Percentiles rank a stretch among this genome's conserved stretches.
These are phyloP conservation scores for Saxophila tyrrhenica DNA, from an alignment of 495 filamentous ascomycete genomes.

Conservation along the genomic window DNA sequence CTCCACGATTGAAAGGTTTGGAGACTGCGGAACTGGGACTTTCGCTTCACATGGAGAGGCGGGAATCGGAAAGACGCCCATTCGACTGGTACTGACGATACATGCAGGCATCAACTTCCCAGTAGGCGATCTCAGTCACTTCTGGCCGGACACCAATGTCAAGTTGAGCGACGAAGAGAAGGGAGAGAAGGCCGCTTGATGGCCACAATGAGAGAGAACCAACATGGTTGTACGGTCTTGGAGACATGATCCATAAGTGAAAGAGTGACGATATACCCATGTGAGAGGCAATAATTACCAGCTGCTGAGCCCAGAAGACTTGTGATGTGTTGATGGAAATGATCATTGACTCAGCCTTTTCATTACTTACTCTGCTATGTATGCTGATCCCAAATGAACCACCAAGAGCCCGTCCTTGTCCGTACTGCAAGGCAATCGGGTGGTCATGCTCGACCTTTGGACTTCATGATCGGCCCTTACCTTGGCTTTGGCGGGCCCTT, in stretches of 20 bases:
- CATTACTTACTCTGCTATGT: neutral
- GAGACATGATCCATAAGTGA: neutral
- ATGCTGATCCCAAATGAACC: neutral
- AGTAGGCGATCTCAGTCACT: constrained; percentile 42
- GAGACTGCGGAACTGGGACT: too few relatives aligned
- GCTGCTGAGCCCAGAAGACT: too few relatives aligned
- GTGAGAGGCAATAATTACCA: neutral
- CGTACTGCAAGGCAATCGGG: neutral
- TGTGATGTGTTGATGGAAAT: neutral
- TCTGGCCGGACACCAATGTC: constrained; percentile 41
- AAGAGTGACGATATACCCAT: neutral
- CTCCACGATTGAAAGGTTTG: neutral
- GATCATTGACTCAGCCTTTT: neutral
- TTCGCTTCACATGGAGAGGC: too few relatives aligned
- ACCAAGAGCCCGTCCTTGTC: neutral
- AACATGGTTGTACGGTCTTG: neutral
- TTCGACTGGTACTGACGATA: too few relatives aligned
- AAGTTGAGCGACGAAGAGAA: constrained; percentile 31
- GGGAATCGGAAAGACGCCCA: too few relatives aligned
- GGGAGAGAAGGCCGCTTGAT: neutral
- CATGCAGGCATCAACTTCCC: constrained; percentile 33
- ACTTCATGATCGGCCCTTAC: neutral
- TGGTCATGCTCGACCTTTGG: neutral
- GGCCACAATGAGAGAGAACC: neutral
- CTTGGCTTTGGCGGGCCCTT: neutral